phyloP scores from a whole-genome alignment of 2,329 filamentous ascomycete genomes.

The Sclerotinia trifoliorum region DNA sequence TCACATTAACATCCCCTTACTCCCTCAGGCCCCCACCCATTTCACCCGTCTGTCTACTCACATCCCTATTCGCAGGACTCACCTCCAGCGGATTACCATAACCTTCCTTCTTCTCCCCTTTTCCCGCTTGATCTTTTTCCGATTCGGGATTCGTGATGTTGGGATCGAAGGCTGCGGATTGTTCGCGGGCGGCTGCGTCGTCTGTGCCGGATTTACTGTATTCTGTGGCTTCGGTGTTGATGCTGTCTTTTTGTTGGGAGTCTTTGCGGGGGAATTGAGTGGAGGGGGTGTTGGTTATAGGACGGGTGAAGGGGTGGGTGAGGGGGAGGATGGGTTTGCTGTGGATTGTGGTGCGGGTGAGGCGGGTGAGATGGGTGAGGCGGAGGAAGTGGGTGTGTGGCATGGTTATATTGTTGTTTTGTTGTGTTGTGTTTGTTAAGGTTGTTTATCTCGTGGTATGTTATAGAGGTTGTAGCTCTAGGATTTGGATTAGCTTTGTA shows the following conservation, averaged over 20 bases:
- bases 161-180: conserved; percentile 67
- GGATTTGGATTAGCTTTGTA: background rate
- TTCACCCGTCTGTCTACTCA: conserved; percentile 49
- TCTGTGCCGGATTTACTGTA: conserved; percentile 67
- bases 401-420: background rate
- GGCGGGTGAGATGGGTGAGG: background rate
- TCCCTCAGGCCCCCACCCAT: conserved; percentile 50
- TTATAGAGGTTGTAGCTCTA: background rate
- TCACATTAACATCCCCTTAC: conserved; percentile 42
- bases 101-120: background rate
- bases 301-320: background rate
- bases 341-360: background rate
- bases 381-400: background rate
- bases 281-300: background rate
- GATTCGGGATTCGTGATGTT: conserved; percentile 41
- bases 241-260: conserved; percentile 56
- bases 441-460: background rate
- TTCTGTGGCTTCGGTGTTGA: conserved; percentile 66
- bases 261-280: conserved; percentile 43
- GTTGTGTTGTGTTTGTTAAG: background rate
- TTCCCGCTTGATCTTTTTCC: conserved; percentile 48
- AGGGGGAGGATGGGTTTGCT: too few relatives aligned
- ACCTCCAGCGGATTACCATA: conserved; percentile 54
- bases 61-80: conserved; percentile 59
- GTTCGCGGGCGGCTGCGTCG: conserved; percentile 52